A percentile compares a stretch with the other conserved stretches of the same genome.
Evolutionary conservation across 2,329 filamentous ascomycete genomes (phyloP).

Genomic region (Fusarium sp.): DNA sequence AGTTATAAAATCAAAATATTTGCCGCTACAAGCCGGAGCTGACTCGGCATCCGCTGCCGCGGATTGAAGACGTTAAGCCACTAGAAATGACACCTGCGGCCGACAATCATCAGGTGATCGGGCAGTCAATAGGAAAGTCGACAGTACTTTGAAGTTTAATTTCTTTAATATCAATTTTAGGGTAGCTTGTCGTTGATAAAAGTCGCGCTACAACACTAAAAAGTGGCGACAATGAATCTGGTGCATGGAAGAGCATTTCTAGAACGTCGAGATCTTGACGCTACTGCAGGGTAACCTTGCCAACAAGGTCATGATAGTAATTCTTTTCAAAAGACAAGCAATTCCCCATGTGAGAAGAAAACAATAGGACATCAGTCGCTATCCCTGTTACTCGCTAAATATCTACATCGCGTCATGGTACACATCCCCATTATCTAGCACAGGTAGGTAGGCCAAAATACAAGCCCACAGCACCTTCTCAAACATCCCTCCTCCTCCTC

Average conservation of each 20-base stretch:
- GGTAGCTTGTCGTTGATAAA: not conserved
- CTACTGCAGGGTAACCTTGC: slow-evolving; percentile 7
- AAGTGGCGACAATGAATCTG: slow-evolving; percentile 26
- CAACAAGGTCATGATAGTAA: not conserved
- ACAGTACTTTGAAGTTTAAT: slow-evolving; percentile 6
- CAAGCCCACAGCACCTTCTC: not conserved
- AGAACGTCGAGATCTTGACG: slow-evolving; percentile 1
- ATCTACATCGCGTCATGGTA: slow-evolving; percentile 25
- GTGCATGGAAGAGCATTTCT: slow-evolving; percentile 11
- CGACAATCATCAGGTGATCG: slow-evolving; percentile 32
- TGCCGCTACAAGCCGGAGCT: slow-evolving; percentile 47
- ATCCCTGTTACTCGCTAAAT: slow-evolving; percentile 22
- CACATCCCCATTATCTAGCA: slow-evolving; percentile 24
- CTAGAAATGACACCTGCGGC: slow-evolving; percentile 3
- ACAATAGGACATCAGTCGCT: slow-evolving; percentile 21
- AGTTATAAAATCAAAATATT: slow-evolving; percentile 33
- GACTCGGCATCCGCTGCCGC: slow-evolving; percentile 35
- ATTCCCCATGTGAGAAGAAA: not conserved
- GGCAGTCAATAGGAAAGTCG: not conserved
- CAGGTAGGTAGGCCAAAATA: slow-evolving; percentile 2
- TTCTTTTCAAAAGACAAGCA: not conserved
- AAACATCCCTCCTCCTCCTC: slow-evolving; percentile 10
- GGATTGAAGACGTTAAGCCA: slow-evolving; percentile 15
- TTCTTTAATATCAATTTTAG: not conserved
- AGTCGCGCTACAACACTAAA: slow-evolving; percentile 30